Percentiles rank a stretch among this genome's conserved stretches.
Conservation (phyloP, 2,329 filamentous ascomycete genomes). For the Aspergillus ochraceus region DNA sequence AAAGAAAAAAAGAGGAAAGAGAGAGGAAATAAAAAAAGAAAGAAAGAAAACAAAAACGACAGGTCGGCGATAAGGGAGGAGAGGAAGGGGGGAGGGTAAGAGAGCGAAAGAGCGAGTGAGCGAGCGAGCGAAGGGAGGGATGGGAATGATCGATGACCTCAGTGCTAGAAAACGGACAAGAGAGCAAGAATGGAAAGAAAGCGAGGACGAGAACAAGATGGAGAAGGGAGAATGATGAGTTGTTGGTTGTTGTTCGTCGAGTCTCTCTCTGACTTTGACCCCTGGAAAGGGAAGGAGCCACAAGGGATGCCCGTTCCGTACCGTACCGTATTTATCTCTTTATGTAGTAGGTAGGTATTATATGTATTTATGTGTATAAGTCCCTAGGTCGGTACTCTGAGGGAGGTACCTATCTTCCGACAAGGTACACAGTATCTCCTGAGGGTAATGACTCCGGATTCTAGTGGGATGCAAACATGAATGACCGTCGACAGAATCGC, state of each 20-base stretch:
- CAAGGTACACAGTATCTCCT: too few relatives aligned
- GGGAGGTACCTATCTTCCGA: too few relatives aligned
- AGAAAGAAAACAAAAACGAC: slow-evolving; percentile 11
- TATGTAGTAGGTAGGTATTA: not conserved
- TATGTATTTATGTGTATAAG: not conserved
- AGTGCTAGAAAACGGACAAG: slow-evolving; percentile 9
- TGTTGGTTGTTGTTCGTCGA: too few relatives aligned
- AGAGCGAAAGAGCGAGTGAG: slow-evolving; percentile 12
- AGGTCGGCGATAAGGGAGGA: slow-evolving; percentile 7
- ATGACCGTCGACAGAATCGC: too few relatives aligned
- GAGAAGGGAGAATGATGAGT: slow-evolving; percentile 4
- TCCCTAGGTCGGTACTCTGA: too few relatives aligned
- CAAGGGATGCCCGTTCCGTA: slow-evolving; percentile 3
- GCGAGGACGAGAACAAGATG: slow-evolving; percentile 4
- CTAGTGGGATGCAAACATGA: too few relatives aligned
- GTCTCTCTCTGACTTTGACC: not conserved
- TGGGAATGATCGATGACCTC: not conserved
- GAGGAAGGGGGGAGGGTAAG: slow-evolving; percentile 13
- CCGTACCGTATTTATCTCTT: not conserved
- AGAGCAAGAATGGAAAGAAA: slow-evolving; percentile 12
- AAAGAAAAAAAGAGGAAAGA: slow-evolving; percentile 4
- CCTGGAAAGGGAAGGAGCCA: slow-evolving; percentile 6
- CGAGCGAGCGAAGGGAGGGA: slow-evolving; percentile 7
- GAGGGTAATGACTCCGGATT: too few relatives aligned
- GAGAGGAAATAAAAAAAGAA: slow-evolving; percentile 4